Evolutionary conservation across 768 basidiomycete genomes (phyloP), one percentile per base, ranked within the genome.

Genomic region (Russula foetens): DNA sequence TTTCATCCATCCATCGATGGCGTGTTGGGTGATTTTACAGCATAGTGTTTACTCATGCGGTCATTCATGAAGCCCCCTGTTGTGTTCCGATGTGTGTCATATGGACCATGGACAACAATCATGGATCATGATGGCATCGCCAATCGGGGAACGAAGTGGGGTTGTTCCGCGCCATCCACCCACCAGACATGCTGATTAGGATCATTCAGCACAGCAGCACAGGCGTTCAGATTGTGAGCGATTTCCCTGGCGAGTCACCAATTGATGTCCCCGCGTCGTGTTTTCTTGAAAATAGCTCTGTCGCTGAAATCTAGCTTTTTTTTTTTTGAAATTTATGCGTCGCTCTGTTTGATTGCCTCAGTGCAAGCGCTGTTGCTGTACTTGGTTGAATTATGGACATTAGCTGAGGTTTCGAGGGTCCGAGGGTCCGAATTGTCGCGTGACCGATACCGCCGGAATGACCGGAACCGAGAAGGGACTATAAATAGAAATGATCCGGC

Each of bases 171-270:
- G 11, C 14, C 15, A 21, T 56, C 17, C 39, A n/a, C n/a, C n/a
- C n/a, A n/a, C 35, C 35, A 35, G 35, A 5, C 35, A 35, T 35
- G 31, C 31, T 33, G n/a, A n/a, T n/a, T n/a, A n/a, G n/a, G n/a
- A n/a, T 9, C 31, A 33, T 33, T 33, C 31, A 33, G 31, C 9
- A 5, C 31, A 33, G 9, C 31, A 33, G 31, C 31, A 33, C 31
- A 33, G 31, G 31, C 38, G 6, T 38, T 9, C 39, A 3, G 39
- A 41, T 19, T 8, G 45, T 47, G 43, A 35, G 35, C 24, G 6
- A 21, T 59, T 59, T 59, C 58, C 52, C 58, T 47, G 12, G 24
- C 44, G 58, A 59, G 58, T 57, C 55, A 56, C 12, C 9, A 29
- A 31, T 39, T 38, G 15, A 11, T 21, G 26, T n/a, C 43, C 12